These are phyloP conservation scores for Blastocladiella emersonii DNA, from an alignment of 371 early-diverging fungal species.

Conservation along the genomic window DNA sequence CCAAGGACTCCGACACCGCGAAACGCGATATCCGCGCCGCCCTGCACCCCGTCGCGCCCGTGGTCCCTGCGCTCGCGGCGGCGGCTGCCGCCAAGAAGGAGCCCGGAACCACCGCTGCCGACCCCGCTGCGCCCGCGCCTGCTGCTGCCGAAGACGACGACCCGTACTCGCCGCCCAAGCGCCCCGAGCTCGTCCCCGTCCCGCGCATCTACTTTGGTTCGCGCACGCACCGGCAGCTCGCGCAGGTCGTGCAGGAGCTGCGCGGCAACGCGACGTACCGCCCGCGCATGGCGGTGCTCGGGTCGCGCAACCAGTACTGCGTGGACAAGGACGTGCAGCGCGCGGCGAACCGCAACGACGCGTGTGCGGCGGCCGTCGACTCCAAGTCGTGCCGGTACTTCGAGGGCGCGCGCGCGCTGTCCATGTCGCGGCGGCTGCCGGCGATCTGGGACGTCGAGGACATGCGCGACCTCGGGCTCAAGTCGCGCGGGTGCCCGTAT, in stretches of 20 bases:
- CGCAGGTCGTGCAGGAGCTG: constrained; percentile 46
- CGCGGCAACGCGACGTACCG: constrained; percentile 16
- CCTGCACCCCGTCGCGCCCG: too few relatives aligned
- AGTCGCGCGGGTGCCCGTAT: constrained; percentile 48
- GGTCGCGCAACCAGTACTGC: constrained; percentile 17
- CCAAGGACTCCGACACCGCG: too few relatives aligned
- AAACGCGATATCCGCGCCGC: too few relatives aligned
- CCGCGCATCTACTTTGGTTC: constrained; percentile 36
- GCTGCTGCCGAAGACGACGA: too few relatives aligned
- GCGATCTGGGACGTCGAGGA: constrained; percentile 2
- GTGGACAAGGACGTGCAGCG: constrained; percentile 7
- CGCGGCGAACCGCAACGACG: constrained; percentile 4
- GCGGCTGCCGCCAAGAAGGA: too few relatives aligned
- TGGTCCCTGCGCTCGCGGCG: too few relatives aligned
- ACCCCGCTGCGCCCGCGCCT: too few relatives aligned
- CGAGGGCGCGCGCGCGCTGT: constrained; percentile 13
- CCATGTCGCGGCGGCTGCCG: constrained; percentile 19
- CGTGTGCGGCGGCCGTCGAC: background rate
- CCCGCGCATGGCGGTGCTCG: constrained; percentile 13
- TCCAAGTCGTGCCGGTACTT: background rate
- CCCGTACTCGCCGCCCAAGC: too few relatives aligned
- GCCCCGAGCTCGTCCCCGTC: too few relatives aligned
- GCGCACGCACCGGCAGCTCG: constrained; percentile 54
- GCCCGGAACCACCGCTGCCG: too few relatives aligned
- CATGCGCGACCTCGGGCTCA: background rate